Percentiles rank a stretch among this genome's conserved stretches.
phyloP scores from a whole-genome alignment of 495 filamentous ascomycete genomes.

The Aspergillus avenaceus region DNA sequence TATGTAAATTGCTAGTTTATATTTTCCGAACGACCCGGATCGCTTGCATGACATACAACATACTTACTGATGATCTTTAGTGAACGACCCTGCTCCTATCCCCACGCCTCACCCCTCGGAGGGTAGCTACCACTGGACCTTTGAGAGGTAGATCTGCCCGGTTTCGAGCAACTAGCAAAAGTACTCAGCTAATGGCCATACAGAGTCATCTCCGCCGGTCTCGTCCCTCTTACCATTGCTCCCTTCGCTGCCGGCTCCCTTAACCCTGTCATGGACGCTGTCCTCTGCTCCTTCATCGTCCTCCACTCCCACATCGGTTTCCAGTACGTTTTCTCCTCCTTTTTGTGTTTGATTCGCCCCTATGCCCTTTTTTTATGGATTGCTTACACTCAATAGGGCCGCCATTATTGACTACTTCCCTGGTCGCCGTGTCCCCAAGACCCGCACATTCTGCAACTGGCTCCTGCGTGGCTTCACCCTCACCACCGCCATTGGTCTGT shows the following conservation, averaged over 20 bases:
- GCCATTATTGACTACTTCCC: conserved; percentile 91
- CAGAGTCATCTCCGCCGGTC: conserved; percentile 66
- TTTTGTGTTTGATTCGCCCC: too few relatives aligned
- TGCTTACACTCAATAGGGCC: conserved; percentile 40
- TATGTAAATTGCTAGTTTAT: conserved; percentile 38
- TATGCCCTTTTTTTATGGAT: not conserved
- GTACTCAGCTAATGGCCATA: conserved; percentile 4
- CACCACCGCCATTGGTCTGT: conserved; percentile 80
- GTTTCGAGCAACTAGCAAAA: not conserved
- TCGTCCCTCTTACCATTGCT: conserved; percentile 82
- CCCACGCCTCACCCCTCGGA: conserved; percentile 67
- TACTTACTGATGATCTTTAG: conserved; percentile 42
- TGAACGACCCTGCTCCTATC: conserved; percentile 83
- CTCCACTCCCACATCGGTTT: conserved; percentile 95
- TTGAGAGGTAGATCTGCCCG: conserved; percentile 62
- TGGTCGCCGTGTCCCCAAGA: conserved; percentile 59
- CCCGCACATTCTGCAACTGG: conserved; percentile 64
- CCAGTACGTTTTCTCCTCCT: conserved; percentile 48
- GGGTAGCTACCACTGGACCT: conserved; percentile 97
- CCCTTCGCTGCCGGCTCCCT: conserved; percentile 89
- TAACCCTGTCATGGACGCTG: conserved; percentile 82
- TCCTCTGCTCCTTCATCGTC: conserved; percentile 77
- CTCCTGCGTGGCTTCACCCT: conserved; percentile 72
- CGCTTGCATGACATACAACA: not conserved
- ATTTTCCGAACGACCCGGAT: not conserved